Base-by-base conservation (phyloP, 441 rosid species). In the Adansonia grandidieri region DNA sequence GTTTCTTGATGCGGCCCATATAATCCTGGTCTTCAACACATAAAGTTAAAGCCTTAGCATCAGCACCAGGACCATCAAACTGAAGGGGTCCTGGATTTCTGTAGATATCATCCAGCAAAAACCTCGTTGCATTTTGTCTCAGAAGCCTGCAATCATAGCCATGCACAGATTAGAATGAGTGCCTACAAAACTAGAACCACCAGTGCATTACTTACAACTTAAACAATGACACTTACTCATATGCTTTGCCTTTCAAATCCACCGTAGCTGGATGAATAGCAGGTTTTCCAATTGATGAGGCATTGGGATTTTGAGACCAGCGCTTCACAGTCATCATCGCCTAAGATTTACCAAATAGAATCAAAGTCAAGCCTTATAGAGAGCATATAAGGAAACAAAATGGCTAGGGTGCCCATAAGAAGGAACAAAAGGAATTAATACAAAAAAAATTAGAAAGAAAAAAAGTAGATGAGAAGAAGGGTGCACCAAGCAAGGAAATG, bases 1-100 rank as follows among this genome's bases (percentile, higher is more conserved):
- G 88, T 83, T 89, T 83, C 92, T 94, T 94, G 79, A 94, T 96
- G 71, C 98, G 89, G 13, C 99, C 99, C 98, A 96, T 94, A 93
- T 96, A 96, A 89, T 96, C 99, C 89, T 92, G 97, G 82, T 96
- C 99, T 88, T 96, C 99, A 77, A 96, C 98, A 62, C 97, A 91
- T 2, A 94, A 89, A 54, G 88, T 88, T 60, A 94, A 83, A 56
- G 97, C 90, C 88, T 89, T 94, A 40, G 98, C 88, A 84, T 96
- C 99, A 51, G 98, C 92, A 79, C 99, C 99, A 11, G 97, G 98
- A 74, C 98, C 99, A 74, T 94, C 98, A 69, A 84, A 96, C 85
- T 96, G 99, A 82, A 96, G 89, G 6, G 98, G 98, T 64, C 98
- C 99, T 9, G 98, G 98, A 85, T 96, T 96, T 88, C 99, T 93